Conservation (phyloP, 2,329 filamentous ascomycete species). For the Claviceps sp. region DNA sequence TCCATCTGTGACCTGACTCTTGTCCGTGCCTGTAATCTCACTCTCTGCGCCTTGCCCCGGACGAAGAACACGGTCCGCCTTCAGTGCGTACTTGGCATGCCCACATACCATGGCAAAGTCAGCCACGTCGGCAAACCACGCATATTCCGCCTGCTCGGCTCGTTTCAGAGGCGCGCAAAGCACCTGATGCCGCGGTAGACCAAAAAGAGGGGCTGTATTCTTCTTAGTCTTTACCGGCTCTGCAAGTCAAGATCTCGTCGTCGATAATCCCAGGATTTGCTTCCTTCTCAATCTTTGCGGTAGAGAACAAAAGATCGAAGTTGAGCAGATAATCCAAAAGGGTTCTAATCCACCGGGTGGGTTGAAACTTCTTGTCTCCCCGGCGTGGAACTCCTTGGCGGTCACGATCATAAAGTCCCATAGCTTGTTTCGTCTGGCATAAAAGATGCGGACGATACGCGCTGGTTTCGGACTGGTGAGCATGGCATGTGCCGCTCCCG, state of each 20-base stretch:
- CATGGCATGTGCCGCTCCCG: too few species aligned
- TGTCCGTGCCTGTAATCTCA: background rate
- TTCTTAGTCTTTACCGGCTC: constrained; percentile 6
- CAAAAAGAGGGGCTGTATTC: constrained; percentile 10
- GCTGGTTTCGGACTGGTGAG: too few species aligned
- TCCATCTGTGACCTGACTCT: background rate
- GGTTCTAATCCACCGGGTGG: constrained; percentile 8
- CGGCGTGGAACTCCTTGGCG: constrained; percentile 15
- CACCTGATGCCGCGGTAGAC: constrained; percentile 8
- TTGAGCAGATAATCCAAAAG: constrained; percentile 11
- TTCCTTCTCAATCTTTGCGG: constrained; percentile 23
- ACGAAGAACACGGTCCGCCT: constrained; percentile 8
- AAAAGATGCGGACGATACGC: too few species aligned
- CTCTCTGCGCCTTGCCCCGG: background rate
- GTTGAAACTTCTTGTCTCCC: constrained; percentile 10
- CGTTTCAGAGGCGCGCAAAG: constrained; percentile 5
- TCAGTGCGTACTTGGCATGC: constrained; percentile 12
- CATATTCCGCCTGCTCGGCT: constrained; percentile 8
- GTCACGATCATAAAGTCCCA: constrained; percentile 11
- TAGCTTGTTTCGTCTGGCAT: constrained; percentile 5
- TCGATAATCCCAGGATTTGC: constrained; percentile 23
- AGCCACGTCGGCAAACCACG: constrained; percentile 14
- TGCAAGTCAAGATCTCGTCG: constrained; percentile 27
- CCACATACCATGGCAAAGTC: constrained; percentile 11
- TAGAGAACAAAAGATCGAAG: constrained; percentile 26